These are phyloP conservation scores for Chlorella vulgaris DNA, from an alignment of 139 green algal genomes.

Conservation along the genomic window DNA sequence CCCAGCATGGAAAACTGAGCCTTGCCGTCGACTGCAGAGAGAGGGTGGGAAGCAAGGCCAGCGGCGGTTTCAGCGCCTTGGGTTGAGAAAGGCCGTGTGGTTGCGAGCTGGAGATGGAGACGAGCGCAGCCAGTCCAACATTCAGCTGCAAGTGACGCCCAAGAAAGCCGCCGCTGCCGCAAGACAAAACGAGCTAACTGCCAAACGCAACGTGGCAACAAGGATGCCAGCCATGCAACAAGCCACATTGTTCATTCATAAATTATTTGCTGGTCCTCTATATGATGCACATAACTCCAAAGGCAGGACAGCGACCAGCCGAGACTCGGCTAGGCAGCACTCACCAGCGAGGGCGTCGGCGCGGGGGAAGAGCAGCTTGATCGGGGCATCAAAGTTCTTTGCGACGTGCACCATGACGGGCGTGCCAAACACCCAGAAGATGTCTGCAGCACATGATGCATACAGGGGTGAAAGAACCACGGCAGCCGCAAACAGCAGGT, in stretches of 20 bases:
- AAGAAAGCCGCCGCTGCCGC: no score
- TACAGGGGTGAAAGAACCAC: background rate
- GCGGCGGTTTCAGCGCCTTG: background rate
- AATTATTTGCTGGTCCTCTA: no score
- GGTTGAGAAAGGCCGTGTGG: background rate
- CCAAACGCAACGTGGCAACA: no score
- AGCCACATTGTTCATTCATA: no score
- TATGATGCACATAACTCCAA: no score
- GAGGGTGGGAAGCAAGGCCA: background rate
- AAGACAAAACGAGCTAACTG: no score
- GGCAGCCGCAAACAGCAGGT: no score
- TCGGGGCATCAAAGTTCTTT: conserved; percentile 97
- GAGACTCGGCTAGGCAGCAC: no score
- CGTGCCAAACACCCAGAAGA: conserved; percentile 99
- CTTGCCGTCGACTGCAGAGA: conserved; percentile 2
- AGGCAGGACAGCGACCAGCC: no score
- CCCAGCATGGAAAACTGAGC: conserved; percentile 94
- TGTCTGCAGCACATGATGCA: conserved; percentile 98
- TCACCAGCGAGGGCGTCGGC: background rate
- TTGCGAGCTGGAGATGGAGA: background rate
- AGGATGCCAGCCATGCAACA: no score
- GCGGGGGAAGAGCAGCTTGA: conserved; percentile 95
- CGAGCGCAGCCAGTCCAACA: no score
- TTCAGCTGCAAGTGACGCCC: no score
- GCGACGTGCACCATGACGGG: conserved; percentile 85